phyloP scores from a whole-genome alignment of 2,329 filamentous ascomycete species.

The Colletotrichum caudatum region DNA sequence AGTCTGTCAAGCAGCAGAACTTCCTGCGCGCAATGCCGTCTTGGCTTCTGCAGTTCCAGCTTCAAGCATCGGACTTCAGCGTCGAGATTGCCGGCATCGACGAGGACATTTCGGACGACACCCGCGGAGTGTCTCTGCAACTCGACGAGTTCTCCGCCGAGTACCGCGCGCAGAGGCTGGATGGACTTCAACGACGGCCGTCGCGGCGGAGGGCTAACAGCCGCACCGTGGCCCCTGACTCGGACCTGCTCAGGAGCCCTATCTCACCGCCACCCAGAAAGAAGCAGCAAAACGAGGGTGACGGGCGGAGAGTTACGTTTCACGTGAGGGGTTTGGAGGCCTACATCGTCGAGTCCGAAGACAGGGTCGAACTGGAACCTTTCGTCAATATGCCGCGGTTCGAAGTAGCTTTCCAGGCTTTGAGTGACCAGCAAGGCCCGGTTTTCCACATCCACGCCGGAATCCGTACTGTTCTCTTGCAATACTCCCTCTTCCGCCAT shows the following conservation, averaged over 20 bases:
- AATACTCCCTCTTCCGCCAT: constrained; percentile 94
- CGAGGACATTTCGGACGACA: constrained; percentile 82
- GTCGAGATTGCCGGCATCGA: constrained; percentile 93
- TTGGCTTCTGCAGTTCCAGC: constrained; percentile 86
- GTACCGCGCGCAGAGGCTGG: constrained; percentile 85
- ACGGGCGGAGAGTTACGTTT: constrained; percentile 85
- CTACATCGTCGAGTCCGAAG: constrained; percentile 88
- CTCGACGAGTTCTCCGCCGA: constrained; percentile 89
- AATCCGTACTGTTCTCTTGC: constrained; percentile 81
- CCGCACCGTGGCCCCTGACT: constrained; percentile 76
- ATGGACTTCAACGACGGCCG: constrained; percentile 69
- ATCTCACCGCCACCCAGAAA: constrained; percentile 60
- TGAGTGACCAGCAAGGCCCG: constrained; percentile 87
- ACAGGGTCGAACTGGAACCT: constrained; percentile 85
- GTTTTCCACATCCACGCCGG: constrained; percentile 89
- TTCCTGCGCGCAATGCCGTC: constrained; percentile 82
- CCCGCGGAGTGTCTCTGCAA: constrained; percentile 86
- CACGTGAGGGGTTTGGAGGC: constrained; percentile 88
- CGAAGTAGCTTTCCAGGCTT: constrained; percentile 86
- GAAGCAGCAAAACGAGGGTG: constrained; percentile 69
- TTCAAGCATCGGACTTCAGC: constrained; percentile 90
- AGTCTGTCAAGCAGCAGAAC: constrained; percentile 64
- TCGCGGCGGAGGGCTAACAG: constrained; percentile 80
- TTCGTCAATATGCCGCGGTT: constrained; percentile 89
- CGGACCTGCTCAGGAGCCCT: constrained; percentile 69